Base-by-base conservation (phyloP, 805 yeast genomes). In the Yarrowia keelungensis region DNA sequence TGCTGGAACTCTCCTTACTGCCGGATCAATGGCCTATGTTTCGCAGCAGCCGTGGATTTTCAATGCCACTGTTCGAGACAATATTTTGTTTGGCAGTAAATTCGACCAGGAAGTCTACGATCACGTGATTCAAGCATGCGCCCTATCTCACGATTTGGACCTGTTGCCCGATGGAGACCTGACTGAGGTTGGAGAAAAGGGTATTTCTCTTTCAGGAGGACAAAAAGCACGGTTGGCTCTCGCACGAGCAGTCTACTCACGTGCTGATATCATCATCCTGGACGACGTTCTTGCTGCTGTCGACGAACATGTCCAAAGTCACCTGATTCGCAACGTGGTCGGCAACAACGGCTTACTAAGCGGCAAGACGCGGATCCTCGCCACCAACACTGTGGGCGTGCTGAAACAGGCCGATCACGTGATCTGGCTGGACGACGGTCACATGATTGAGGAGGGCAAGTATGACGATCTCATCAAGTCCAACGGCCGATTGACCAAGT, bases 1-100 rank as follows among this genome's bases (percentile, higher is more conserved):
- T 0, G 50, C 73, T 0, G 97, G 97, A 49, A 67, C 74, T 0
- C 80, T 89, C 4, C 76, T 77, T 35, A 79, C 86, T 7, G 81
- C 82, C 71, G 94, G 94, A 2, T 51, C 68, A 72, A 84, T 84
- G 16, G 77, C 83, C 12, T 77, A 81, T 69, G 85, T 87, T 68
- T 90, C 93, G 19, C 98, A 93, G 79, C 84, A 84, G 50, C 94
- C 94, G 16, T 91, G 97, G 97, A 86, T 91, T 47, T 93, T 89
- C 74, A 91, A 91, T 77, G 86, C 90, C 1, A 89, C 96, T 0
- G 87, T 91, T 36, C 82, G 85, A 72, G 90, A 89, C 14, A 91
- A 91, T 74, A 91, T 91, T 62, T 61, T 83, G 8, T 92, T 91
- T 77, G 97, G 97, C 3, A 67, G 51, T 10, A 83, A 82, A 0